Percentiles rank a stretch among this genome's conserved stretches.
phyloP scores from a whole-genome alignment of 2,329 filamentous ascomycete genomes.

The Colletotrichum eremochloae region DNA sequence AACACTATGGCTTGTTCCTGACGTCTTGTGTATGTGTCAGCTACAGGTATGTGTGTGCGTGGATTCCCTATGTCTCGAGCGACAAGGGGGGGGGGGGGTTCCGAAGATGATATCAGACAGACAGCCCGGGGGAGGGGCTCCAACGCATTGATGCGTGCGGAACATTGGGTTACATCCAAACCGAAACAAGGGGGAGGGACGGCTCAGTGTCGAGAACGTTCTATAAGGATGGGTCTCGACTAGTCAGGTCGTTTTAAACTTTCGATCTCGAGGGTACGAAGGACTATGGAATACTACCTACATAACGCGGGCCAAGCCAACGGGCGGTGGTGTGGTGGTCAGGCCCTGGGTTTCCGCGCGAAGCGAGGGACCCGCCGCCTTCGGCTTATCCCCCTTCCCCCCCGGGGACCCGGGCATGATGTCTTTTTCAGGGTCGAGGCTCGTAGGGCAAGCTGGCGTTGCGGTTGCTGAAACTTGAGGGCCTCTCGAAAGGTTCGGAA shows the following conservation, averaged over 20 bases:
- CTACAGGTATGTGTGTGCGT: neutral
- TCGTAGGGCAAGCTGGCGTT: too few relatives aligned
- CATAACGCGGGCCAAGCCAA: too few relatives aligned
- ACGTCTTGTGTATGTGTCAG: neutral
- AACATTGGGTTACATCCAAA: neutral
- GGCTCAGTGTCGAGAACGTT: neutral
- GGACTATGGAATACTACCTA: too few relatives aligned
- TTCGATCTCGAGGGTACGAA: neutral
- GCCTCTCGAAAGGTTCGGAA: too few relatives aligned
- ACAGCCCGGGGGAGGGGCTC: neutral
- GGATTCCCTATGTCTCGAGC: neutral
- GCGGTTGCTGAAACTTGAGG: too few relatives aligned
- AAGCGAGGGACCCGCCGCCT: too few relatives aligned
- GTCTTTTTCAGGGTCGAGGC: too few relatives aligned
- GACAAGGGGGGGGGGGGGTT: neutral
- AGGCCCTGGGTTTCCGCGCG: too few relatives aligned
- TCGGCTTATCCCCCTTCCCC: too few relatives aligned
- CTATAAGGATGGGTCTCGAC: neutral
- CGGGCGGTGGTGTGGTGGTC: too few relatives aligned
- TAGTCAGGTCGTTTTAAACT: neutral
- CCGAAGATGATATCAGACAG: conserved; percentile 21
- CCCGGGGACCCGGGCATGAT: too few relatives aligned
- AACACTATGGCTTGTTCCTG: neutral
- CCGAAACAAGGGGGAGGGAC: neutral
- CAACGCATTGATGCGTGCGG: conserved; percentile 11